phyloP scores from a whole-genome alignment of 2,329 filamentous ascomycete species.

The Mollisia scopiformis region DNA sequence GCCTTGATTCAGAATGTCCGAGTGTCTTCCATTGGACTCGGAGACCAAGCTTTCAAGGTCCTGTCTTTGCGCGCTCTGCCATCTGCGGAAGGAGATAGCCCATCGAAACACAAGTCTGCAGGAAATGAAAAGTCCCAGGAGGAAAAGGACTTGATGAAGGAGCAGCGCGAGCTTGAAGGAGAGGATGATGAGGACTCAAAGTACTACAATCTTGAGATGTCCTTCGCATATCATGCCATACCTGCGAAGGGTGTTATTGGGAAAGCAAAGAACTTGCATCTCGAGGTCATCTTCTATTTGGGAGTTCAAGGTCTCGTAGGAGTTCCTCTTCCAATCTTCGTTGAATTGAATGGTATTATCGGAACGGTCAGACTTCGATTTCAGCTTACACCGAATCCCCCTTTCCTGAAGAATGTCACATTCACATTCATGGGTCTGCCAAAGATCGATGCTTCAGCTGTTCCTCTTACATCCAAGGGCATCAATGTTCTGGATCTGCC shows the following conservation, averaged over 20 bases:
- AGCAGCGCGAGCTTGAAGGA: constrained; percentile 23
- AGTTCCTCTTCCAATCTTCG: constrained; percentile 23
- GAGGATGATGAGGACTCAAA: constrained; percentile 21
- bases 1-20: constrained; percentile 24
- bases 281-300: constrained; percentile 26
- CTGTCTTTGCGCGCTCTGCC: constrained; percentile 22
- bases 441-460: constrained; percentile 24
- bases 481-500: constrained; percentile 25
- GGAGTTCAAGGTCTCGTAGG: constrained; percentile 24
- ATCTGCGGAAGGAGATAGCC: constrained; percentile 20
- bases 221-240: constrained; percentile 26
- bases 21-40: constrained; percentile 24
- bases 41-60: constrained; percentile 25
- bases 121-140: constrained; percentile 12
- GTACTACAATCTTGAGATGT: constrained; percentile 26
- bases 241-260: constrained; percentile 26
- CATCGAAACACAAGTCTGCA: constrained; percentile 9
- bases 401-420: constrained; percentile 25
- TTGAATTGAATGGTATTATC: constrained; percentile 26
- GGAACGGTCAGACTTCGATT: constrained; percentile 23
- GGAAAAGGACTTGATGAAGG: constrained; percentile 19
- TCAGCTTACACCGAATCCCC: constrained; percentile 23
- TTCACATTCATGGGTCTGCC: constrained; percentile 28
- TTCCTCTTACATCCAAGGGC: constrained; percentile 23
- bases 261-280: constrained; percentile 29